Conservation (phyloP, 768 basidiomycete species). For the Trametes punicea region DNA sequence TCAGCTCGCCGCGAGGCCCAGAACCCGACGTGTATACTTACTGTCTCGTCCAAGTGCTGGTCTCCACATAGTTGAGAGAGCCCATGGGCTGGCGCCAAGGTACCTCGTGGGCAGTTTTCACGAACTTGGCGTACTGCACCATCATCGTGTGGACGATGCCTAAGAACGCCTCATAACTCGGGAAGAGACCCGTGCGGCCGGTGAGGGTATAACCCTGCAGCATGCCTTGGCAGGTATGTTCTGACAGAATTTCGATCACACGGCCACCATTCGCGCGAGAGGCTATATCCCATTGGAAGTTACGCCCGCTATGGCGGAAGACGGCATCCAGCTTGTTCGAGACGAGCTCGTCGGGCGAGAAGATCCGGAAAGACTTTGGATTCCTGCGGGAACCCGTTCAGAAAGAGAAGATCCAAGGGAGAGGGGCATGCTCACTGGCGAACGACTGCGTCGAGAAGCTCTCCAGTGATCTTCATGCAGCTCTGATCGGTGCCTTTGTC, state of each 20-base stretch:
- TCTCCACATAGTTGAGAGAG: constrained; percentile 84
- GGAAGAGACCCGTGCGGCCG: constrained; percentile 81
- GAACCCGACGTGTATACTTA: neutral
- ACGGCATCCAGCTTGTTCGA: constrained; percentile 88
- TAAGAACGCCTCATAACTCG: constrained; percentile 88
- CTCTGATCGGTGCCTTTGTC: constrained; percentile 59
- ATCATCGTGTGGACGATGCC: constrained; percentile 90
- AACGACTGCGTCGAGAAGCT: constrained; percentile 54
- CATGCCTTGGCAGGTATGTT: constrained; percentile 89
- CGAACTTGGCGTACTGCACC: constrained; percentile 86
- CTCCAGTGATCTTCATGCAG: constrained; percentile 73
- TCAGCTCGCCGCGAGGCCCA: neutral
- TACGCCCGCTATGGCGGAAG: constrained; percentile 61
- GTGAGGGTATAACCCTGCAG: constrained; percentile 92
- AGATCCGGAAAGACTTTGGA: constrained; percentile 77
- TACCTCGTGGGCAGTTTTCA: constrained; percentile 71
- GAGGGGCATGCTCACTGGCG: constrained; percentile 38
- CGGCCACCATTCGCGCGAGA: constrained; percentile 71
- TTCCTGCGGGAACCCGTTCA: constrained; percentile 43
- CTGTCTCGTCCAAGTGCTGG: constrained; percentile 81
- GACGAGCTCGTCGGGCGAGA: constrained; percentile 85
- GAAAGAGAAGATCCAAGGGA: neutral
- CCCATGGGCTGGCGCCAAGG: constrained; percentile 69
- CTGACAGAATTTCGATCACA: constrained; percentile 84
- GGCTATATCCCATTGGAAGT: constrained; percentile 83